A percentile compares a stretch with the other conserved stretches of the same genome.
phyloP scores from a whole-genome alignment of 176 grass and related monocot species.

The Musa itinerans region DNA sequence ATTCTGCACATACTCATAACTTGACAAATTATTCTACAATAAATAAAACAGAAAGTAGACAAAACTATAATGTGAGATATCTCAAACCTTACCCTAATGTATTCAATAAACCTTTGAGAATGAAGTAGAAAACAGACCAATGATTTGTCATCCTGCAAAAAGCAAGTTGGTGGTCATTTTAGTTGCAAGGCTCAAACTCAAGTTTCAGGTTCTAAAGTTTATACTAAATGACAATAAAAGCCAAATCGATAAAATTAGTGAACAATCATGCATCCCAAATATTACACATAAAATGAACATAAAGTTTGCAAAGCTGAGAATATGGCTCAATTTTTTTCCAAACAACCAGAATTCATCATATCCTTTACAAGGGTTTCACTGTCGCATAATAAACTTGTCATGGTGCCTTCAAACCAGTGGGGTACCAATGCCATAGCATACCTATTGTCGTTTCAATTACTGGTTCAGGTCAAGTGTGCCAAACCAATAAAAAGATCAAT shows the following conservation, averaged over 20 bases:
- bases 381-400: too few species aligned
- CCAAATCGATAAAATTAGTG: background rate
- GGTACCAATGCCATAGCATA: too few species aligned
- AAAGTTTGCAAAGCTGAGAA: background rate
- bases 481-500: too few species aligned
- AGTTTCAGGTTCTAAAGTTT: background rate
- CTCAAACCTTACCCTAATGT: constrained; percentile 62
- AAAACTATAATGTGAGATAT: background rate
- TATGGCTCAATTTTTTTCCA: background rate
- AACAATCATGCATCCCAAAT: background rate
- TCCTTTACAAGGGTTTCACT: background rate
- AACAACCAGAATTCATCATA: background rate
- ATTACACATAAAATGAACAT: background rate
- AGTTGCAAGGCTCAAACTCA: constrained; percentile 1
- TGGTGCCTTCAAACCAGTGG: too few species aligned
- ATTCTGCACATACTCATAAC: too few species aligned
- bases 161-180: constrained; percentile 20
- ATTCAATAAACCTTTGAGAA: constrained; percentile 92
- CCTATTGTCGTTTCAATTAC: too few species aligned
- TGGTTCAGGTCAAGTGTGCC: too few species aligned
- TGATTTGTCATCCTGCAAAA: constrained; percentile 70
- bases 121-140: constrained; percentile 92
- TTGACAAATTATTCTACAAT: background rate
- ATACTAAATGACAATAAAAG: background rate
- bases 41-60: background rate